Evolutionary conservation across 2,329 filamentous ascomycete species (phyloP).

Genomic region (Capronia coronata): DNA sequence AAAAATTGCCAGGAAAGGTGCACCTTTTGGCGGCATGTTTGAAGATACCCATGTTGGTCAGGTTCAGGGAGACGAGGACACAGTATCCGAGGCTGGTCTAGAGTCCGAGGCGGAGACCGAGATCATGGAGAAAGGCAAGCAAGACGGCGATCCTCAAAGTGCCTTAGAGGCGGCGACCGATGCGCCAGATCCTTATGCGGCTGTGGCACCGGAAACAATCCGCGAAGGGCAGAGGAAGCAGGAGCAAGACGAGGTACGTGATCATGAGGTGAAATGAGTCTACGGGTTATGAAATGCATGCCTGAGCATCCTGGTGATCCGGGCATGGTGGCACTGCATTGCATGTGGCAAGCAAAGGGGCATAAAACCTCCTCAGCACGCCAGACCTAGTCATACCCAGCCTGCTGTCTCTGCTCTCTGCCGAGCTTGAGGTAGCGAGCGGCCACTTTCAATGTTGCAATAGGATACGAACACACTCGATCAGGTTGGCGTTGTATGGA

Average conservation of each 20-base stretch:
- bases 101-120: constrained; percentile 26
- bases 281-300: no score
- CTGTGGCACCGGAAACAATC: constrained; percentile 23
- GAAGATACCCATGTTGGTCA: constrained; percentile 3
- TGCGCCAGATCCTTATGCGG: constrained; percentile 22
- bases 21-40: constrained; percentile 15
- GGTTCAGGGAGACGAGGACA: constrained; percentile 14
- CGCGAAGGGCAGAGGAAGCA: constrained; percentile 16
- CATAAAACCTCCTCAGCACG: no score
- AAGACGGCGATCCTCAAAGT: neutral
- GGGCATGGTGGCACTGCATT: neutral
- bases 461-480: no score
- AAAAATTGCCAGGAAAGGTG: constrained; percentile 20
- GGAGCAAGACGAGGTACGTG: constrained; percentile 8
- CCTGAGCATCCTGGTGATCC: neutral
- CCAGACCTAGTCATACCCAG: no score
- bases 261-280: constrained; percentile 14
- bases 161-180: neutral
- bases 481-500: no score
- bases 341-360: neutral
- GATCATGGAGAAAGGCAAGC: constrained; percentile 20
- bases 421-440: no score
- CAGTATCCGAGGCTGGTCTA: constrained; percentile 8
- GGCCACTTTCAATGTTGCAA: no score
- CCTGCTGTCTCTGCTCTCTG: no score